Base-by-base conservation (phyloP, 768 basidiomycete genomes). In the Lactifluus piperatus region DNA sequence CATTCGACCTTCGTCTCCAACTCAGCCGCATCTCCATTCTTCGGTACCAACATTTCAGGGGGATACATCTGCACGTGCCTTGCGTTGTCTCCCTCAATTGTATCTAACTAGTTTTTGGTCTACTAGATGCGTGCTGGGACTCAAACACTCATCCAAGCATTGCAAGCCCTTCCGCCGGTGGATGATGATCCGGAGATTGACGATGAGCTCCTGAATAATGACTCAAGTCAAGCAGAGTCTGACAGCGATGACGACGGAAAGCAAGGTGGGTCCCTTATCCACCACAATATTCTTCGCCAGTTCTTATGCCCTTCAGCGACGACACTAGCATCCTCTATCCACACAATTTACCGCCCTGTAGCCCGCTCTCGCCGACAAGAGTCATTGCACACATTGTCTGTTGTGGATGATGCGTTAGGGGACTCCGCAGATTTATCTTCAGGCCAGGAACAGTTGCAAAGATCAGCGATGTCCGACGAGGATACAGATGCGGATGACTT, bases 71-170 rank as follows among this genome's bases (percentile, higher is more conserved):
- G 90, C 91, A 68, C 65, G 84, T 73, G 54, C 43, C 62, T 41
- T 44, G 50, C 45, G 34, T 29, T 48, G 51, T n/a, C 60, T 48
- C 47, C 47, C 39, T 43, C 14, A 56, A 45, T 49, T 46, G 45
- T 55, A 24, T 57, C 58, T 51, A 27, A 55, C 57, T 16, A 44
- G 27, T 54, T 39, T 50, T 58, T 58, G 58, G 59, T 63, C 37
- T 68, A 93, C 37, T 67, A 93, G 91, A 87, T 93, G 83, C 85
- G 88, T 41, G 82, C 84, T 26, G 91, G 91, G 16, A 93, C 91
- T 3, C 91, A 93, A 69, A 88, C 91, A 3, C 81, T 93, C 51
- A 92, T 93, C 39, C 91, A 92, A 72, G 91, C 88, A 4, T 76
- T 93, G 14, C 91, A 92, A 66, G 91, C 89, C 2, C 76, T 92